Base-by-base conservation (phyloP, 2,329 filamentous ascomycete genomes). In the Didymella glomerata region DNA sequence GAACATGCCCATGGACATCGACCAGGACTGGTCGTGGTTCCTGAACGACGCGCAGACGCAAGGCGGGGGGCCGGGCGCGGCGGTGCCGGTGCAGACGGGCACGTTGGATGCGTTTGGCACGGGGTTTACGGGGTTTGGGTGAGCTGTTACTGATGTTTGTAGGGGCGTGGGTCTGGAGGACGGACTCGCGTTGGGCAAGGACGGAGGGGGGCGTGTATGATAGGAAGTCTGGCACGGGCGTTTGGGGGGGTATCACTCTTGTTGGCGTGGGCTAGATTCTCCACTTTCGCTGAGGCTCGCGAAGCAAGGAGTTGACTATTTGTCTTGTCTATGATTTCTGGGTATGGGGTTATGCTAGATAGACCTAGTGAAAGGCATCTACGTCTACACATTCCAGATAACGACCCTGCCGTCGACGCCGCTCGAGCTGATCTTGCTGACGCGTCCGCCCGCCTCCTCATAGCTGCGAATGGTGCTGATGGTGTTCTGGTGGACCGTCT, bases 401-500 rank as follows among this genome's bases (percentile, higher is more conserved):
- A 82, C 80, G 4, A 82, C 77, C 38, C 80, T 69, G 16, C 81
- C 81, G 61, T 83, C 81, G 16, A 82, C 80, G 50, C 80, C 81
- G 46, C 76, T 80, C 3, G 80, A 95, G 80, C 90, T 97, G 70
- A 98, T 94, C 79, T 93, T 92, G 60, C 80, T 85, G 10, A 96
- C 87, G 42, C 79, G 80, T 46, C 84, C 86, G 30, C 85, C 87
- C 41, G 83, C 82, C 55, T 85, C 85, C 70, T 93, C 87, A 75
- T 90, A 97, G 20, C 87, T 84, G 42, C 95, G 87, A 49, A 99
- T 82, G 2, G 88, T 97, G 73, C 87, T 92, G 74, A 99, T 91
- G 25, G 93, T 97, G 80, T 99, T 99, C 77, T 99, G 95, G 79
- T 99, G 95, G 46, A 95, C 88, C 11, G 95, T 98, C 81, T 92